These are phyloP conservation scores for Solanum appendiculatum DNA, from an alignment of 257 asterid genomes.

Conservation along the genomic window DNA sequence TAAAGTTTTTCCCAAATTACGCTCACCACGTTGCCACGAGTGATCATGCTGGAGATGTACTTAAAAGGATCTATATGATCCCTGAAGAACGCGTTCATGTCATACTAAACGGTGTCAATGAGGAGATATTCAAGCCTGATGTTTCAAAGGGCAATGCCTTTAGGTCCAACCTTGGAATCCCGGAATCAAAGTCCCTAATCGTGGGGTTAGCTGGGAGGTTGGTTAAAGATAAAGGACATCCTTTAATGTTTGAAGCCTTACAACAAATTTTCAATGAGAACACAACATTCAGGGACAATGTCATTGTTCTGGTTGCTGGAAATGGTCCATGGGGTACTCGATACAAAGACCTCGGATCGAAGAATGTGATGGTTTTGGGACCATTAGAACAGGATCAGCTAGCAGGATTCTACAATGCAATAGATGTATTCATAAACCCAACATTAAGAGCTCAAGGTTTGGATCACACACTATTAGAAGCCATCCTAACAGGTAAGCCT, in stretches of 20 bases:
- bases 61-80: slow-evolving; percentile 63
- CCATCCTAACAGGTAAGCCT: slow-evolving; percentile 62
- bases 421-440: slow-evolving; percentile 58
- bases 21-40: slow-evolving; percentile 79
- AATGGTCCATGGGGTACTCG: slow-evolving; percentile 73
- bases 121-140: neutral
- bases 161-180: slow-evolving; percentile 3
- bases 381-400: slow-evolving; percentile 40
- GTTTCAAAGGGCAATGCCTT: slow-evolving; percentile 3
- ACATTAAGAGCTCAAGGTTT: slow-evolving; percentile 75
- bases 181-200: slow-evolving; percentile 19
- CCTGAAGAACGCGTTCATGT: slow-evolving; percentile 66
- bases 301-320: slow-evolving; percentile 58
- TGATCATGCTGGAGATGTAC: slow-evolving; percentile 61
- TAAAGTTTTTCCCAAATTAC: slow-evolving; percentile 44
- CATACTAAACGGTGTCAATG: slow-evolving; percentile 19
- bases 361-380: slow-evolving; percentile 40
- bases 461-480: slow-evolving; percentile 72
- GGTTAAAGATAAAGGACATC: slow-evolving; percentile 80
- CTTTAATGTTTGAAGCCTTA: slow-evolving; percentile 51
- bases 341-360: slow-evolving; percentile 47
- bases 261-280: slow-evolving; percentile 44
- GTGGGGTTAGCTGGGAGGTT: slow-evolving; percentile 71
- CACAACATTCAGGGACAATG: slow-evolving; percentile 24
- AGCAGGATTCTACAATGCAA: slow-evolving; percentile 45